Conservation (phyloP, 1,284 basidiomycete genomes). For the Moesziomyces globuligerus region DNA sequence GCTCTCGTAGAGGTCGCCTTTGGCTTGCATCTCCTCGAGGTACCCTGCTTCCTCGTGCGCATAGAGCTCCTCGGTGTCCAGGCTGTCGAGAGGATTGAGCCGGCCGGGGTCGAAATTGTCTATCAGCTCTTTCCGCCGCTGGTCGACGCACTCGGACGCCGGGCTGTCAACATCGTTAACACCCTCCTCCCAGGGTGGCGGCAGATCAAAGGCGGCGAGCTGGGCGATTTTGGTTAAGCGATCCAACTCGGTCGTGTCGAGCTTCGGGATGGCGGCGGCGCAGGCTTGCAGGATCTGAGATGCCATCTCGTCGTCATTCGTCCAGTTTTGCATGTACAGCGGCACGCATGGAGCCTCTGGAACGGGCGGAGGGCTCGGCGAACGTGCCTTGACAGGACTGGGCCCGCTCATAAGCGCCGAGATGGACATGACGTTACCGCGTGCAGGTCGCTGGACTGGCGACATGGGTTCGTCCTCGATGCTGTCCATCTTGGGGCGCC, state of each 20-base stretch:
- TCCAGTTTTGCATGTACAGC: slow-evolving; percentile 27
- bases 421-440: slow-evolving; percentile 49
- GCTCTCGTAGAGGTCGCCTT: slow-evolving; percentile 27
- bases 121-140: slow-evolving; percentile 4
- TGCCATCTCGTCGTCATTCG: slow-evolving; percentile 39
- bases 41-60: slow-evolving; percentile 33
- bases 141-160: slow-evolving; percentile 3
- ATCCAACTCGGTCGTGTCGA: slow-evolving; percentile 43
- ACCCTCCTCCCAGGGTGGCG: background rate
- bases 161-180: background rate
- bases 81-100: slow-evolving; percentile 33
- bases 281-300: slow-evolving; percentile 33
- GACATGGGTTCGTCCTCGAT: slow-evolving; percentile 29
- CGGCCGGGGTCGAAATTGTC: slow-evolving; percentile 16
- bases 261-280: slow-evolving; percentile 14
- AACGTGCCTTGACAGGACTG: slow-evolving; percentile 12
- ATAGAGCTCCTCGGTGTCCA: slow-evolving; percentile 28
- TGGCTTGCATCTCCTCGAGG: slow-evolving; percentile 14
- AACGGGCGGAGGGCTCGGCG: slow-evolving; percentile 18
- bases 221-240: slow-evolving; percentile 41
- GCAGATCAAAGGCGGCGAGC: slow-evolving; percentile 36
- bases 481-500: slow-evolving; percentile 11
- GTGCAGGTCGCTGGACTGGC: slow-evolving; percentile 27
- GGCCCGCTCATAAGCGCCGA: slow-evolving; percentile 45
- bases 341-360: slow-evolving; percentile 10